A percentile compares a stretch with the other conserved stretches of the same genome.
Conservation (phyloP, 306 rosid genomes). For the Cicer bijugum region DNA sequence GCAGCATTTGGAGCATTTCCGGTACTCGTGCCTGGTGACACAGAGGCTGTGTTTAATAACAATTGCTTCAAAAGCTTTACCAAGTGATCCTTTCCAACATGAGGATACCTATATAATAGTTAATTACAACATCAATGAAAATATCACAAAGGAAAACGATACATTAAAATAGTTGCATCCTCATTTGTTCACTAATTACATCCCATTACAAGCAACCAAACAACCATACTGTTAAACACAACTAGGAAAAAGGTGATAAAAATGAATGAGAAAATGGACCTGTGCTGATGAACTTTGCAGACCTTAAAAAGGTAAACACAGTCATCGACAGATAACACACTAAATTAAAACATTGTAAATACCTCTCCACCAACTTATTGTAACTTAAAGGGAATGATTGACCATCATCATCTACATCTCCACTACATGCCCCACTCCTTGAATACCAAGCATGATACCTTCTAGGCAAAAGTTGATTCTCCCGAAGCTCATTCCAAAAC, state of each 20-base stretch:
- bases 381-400: constrained; percentile 82
- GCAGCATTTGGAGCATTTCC: constrained; percentile 90
- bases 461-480: constrained; percentile 94
- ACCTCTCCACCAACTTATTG: constrained; percentile 80
- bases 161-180: constrained; percentile 29
- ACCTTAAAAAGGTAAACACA: constrained; percentile 34
- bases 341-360: constrained; percentile 42
- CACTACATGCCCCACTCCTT: constrained; percentile 69
- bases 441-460: constrained; percentile 98
- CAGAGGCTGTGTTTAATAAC: constrained; percentile 60
- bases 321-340: background rate
- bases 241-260: constrained; percentile 27
- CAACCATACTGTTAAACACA: constrained; percentile 18
- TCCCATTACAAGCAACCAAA: constrained; percentile 3
- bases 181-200: constrained; percentile 33
- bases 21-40: constrained; percentile 57
- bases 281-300: constrained; percentile 6
- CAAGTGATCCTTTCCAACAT: constrained; percentile 86
- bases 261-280: constrained; percentile 36
- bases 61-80: constrained; percentile 92
- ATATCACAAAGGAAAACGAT: constrained; percentile 24
- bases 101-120: constrained; percentile 73
- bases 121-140: constrained; percentile 43
- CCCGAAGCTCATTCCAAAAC: constrained; percentile 88
- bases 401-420: constrained; percentile 78